Conservation (phyloP, 306 rosid species). For the Sesbania bispinosa region DNA sequence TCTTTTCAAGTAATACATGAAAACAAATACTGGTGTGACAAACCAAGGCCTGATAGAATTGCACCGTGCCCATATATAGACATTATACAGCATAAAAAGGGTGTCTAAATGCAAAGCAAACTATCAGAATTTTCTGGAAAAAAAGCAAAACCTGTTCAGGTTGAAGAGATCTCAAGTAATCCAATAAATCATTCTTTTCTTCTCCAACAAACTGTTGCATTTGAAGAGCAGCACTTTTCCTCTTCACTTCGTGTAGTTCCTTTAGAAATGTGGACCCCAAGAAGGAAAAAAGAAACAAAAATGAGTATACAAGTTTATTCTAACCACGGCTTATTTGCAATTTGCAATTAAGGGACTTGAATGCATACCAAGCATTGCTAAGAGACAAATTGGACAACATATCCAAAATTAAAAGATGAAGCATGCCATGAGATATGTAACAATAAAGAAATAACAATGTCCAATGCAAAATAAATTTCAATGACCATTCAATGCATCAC, state of each 20-base stretch:
- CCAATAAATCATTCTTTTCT: constrained; percentile 88
- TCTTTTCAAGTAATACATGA: constrained; percentile 16
- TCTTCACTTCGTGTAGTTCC: constrained; percentile 83
- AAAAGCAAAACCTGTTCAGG: constrained; percentile 73
- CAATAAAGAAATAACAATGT: constrained; percentile 7
- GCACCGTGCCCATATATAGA: neutral
- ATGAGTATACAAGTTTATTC: constrained; percentile 2
- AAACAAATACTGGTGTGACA: constrained; percentile 1
- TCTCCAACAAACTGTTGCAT: constrained; percentile 98
- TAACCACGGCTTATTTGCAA: neutral
- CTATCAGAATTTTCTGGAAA: neutral
- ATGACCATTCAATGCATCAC: neutral
- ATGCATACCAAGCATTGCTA: constrained; percentile 4
- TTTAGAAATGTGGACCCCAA: constrained; percentile 25
- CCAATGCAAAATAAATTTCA: constrained; percentile 11
- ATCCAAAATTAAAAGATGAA: constrained; percentile 6
- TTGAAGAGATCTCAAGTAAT: constrained; percentile 89
- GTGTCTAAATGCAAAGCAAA: neutral
- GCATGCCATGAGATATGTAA: neutral
- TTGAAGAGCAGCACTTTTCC: constrained; percentile 90
- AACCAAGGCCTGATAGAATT: constrained; percentile 15
- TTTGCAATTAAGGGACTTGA: neutral
- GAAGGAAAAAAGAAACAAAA: neutral
- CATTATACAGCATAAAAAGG: neutral
- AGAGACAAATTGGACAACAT: neutral